Base-by-base conservation (phyloP, 202 grass and related monocot genomes). In the Cymbopogon flexuosus region DNA sequence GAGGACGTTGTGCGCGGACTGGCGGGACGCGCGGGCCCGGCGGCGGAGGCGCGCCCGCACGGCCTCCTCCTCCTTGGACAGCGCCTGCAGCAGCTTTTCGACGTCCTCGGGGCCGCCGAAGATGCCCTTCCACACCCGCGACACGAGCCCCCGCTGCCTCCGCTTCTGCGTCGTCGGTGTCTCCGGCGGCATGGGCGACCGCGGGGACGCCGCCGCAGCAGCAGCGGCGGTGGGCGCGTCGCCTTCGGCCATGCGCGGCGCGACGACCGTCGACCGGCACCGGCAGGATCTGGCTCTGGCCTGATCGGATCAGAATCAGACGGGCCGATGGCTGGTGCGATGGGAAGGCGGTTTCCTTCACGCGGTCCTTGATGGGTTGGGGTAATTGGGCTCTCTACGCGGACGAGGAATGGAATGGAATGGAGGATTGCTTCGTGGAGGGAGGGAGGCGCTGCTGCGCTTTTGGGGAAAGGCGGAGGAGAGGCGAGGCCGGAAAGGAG, bases 61-160 rank as follows among this genome's bases (percentile, higher is more conserved):
- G 73, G 87, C 58, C 30, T 88, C 87, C 85, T 99, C 96, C 87
- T 96, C 88, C 80, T 81, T 91, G 80, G 96, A 90, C 79, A 99
- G 87, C 78, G 88, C 34, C 83, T 90, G 87, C 41, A 99, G 90
- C 74, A 79, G 84, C 84, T 95, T 91, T 92, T 99, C 92, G 56
- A 93, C 83, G 70, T 91, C 96, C 66, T 90, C 85, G 39, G 88
- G 79, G 27, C 83, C 68, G 22, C 87, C 85, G 59, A 96, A 99
- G 56, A 99, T 91, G 33, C 88, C 82, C 81, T 86, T 88, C 82
- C 92, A 91, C 19, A 99, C 64, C 73, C 92, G 76, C 34, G 88
- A 84, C 30, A 89, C 76, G 56, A 96, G 83, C 21, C 89, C 92
- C 0, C 87, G 82, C 83, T 89, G 85, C 87, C 72, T 46, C 86